Evolutionary conservation across 352 stramenopile genomes (phyloP), one percentile per base, ranked within the genome.

Genomic region (Phytophthora pisi): DNA sequence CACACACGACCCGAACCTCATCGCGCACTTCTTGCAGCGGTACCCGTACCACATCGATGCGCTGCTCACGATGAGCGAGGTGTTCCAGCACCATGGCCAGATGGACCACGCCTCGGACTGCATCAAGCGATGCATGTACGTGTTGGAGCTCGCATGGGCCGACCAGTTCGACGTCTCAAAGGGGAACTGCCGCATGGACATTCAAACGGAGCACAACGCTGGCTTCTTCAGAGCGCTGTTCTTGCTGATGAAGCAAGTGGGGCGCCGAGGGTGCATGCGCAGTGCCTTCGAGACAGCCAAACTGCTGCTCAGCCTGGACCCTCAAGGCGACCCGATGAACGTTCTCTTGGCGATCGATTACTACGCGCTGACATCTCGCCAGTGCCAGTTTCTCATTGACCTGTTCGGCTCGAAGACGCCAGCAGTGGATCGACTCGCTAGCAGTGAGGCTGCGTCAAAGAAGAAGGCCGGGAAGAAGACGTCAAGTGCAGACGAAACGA

Each of bases 41-140:
- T 86, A 96, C 31, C 88, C 88, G 49, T 96, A 90, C 76, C 88
- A 96, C 59, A 86, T 95, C 34, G 88, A 95, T 56, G 86, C 88
- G 23, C 69, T 95, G 40, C 74, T 96, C 5, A 89, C 91, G 57
- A 95, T 96, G 84, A 93, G 81, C 52, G 85, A 95, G 66, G 84
- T 96, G 26, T 95, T 92, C 60, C 88, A 96, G 68, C 88, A 96
- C 56, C 88, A 96, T 51, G 88, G 88, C 2, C 88, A 96, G 53
- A 96, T 95, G 82, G 88, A 96, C 40, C 85, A 96, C 46, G 82
- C 88, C 0, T 71, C 80, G 0, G 88, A 96, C 58, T 93, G 84
- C 61, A 94, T 96, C 64, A 94, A 96, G 71, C 80, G 84, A 18
- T 94, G 88, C 60, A 88, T 96, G 69, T 96, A 92, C 54, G 78